These are phyloP conservation scores for Spirogloea muscicola DNA, from an alignment of 139 green algal genomes.

Conservation along the genomic window DNA sequence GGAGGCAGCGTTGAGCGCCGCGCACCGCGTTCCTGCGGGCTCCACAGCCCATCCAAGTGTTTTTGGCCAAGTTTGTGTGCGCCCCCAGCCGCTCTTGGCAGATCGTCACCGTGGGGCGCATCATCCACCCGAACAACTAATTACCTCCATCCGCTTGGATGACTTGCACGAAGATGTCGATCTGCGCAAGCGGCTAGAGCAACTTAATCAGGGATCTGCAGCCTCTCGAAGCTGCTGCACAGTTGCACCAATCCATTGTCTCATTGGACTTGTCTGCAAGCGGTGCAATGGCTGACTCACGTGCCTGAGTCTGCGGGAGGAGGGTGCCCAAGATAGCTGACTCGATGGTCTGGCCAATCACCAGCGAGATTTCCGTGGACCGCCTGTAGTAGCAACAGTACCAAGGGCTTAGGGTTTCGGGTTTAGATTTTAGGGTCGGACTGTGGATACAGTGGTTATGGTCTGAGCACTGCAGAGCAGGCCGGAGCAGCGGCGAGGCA, in stretches of 20 bases:
- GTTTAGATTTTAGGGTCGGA: neutral
- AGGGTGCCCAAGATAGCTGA: constrained; percentile 77
- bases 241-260: neutral
- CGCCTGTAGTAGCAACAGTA: constrained; percentile 52
- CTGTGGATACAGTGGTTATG: neutral
- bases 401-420: neutral
- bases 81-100: no score
- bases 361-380: constrained; percentile 66
- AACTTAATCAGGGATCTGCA: neutral
- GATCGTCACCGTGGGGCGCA: no score
- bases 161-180: constrained; percentile 87
- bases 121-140: no score
- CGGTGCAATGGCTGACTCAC: neutral
- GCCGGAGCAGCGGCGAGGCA: no score
- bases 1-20: constrained; percentile 87
- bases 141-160: constrained; percentile 87
- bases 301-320: constrained; percentile 58
- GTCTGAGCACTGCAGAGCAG: no score
- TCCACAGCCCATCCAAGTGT: no score
- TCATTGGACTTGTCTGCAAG: neutral
- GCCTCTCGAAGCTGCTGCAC: neutral
- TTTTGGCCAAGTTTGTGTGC: no score
- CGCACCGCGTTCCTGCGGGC: constrained; percentile 41
- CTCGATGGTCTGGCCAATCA: constrained; percentile 78
- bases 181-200: constrained; percentile 55